Percentiles rank a stretch among this genome's conserved stretches.
Conservation (phyloP, 352 stramenopile genomes). For the Aphanomyces astaci region DNA sequence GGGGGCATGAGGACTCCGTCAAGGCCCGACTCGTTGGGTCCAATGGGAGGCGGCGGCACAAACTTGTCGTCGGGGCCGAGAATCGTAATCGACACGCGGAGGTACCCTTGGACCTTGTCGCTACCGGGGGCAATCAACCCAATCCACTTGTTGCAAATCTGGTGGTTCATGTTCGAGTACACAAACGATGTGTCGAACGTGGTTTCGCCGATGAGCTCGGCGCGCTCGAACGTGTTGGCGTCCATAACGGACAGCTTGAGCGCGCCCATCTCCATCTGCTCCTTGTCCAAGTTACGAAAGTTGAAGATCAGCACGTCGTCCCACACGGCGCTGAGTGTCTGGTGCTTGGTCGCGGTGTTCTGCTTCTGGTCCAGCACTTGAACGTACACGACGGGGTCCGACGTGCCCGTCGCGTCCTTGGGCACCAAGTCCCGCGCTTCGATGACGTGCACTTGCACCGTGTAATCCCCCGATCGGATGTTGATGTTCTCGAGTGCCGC, state of each 20-base stretch:
- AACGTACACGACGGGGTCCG: constrained; percentile 87
- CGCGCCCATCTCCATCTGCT: constrained; percentile 75
- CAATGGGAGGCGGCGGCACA: constrained; percentile 54
- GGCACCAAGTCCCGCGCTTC: constrained; percentile 81
- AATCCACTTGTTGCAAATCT: constrained; percentile 87
- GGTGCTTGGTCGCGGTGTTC: constrained; percentile 74
- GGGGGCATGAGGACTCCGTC: constrained; percentile 73
- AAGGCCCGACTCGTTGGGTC: constrained; percentile 32
- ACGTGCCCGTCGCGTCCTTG: constrained; percentile 83
- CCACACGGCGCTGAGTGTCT: constrained; percentile 83
- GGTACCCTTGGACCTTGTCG: constrained; percentile 86
- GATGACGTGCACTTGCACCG: constrained; percentile 86
- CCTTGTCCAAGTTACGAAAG: constrained; percentile 66
- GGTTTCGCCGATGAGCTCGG: constrained; percentile 81
- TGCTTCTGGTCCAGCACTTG: constrained; percentile 80
- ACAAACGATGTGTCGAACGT: constrained; percentile 85
- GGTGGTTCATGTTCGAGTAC: constrained; percentile 81
- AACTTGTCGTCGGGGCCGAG: constrained; percentile 83
- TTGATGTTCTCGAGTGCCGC: constrained; percentile 68
- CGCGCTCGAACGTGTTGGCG: constrained; percentile 75
- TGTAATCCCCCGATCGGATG: constrained; percentile 84
- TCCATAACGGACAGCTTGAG: constrained; percentile 80
- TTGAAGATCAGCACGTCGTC: constrained; percentile 76
- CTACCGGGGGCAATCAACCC: constrained; percentile 43
- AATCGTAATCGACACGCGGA: constrained; percentile 82